Percentiles rank a stretch among this genome's conserved stretches.
Conservation (phyloP, 2,329 filamentous ascomycete genomes). For the Lasiodiplodia theobromae region DNA sequence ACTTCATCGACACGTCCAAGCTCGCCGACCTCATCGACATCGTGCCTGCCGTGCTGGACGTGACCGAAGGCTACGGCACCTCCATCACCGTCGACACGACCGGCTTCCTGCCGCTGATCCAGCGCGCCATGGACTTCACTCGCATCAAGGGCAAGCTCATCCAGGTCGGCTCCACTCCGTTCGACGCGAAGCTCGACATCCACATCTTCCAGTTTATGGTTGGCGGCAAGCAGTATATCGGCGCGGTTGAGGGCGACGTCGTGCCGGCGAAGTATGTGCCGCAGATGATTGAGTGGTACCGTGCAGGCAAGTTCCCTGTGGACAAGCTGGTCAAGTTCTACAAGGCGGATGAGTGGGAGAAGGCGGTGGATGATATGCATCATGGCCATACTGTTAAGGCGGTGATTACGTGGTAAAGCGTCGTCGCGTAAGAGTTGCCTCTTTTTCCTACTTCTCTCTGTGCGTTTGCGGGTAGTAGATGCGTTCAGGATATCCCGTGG, state of each 20-base stretch:
- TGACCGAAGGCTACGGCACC: slow-evolving; percentile 45
- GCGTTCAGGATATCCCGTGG: slow-evolving; percentile 62
- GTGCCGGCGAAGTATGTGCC: slow-evolving; percentile 52
- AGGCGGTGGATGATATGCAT: slow-evolving; percentile 54
- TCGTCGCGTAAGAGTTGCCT: not conserved
- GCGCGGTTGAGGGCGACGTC: slow-evolving; percentile 55
- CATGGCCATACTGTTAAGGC: slow-evolving; percentile 51
- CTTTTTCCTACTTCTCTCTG: not conserved
- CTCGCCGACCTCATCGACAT: slow-evolving; percentile 33
- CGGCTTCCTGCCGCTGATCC: slow-evolving; percentile 51
- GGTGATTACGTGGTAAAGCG: slow-evolving; percentile 47
- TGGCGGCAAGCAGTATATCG: slow-evolving; percentile 56
- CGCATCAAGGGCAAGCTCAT: slow-evolving; percentile 57
- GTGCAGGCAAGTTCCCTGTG: slow-evolving; percentile 56
- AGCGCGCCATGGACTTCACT: slow-evolving; percentile 51
- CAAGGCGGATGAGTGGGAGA: slow-evolving; percentile 50
- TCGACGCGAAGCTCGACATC: slow-evolving; percentile 51
- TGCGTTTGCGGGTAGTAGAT: slow-evolving; percentile 64
- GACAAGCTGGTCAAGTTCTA: slow-evolving; percentile 56
- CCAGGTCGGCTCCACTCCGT: slow-evolving; percentile 55
- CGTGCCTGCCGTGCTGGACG: slow-evolving; percentile 42
- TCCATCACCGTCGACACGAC: slow-evolving; percentile 59
- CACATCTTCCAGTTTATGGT: slow-evolving; percentile 57
- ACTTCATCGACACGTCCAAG: slow-evolving; percentile 46
- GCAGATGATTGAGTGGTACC: slow-evolving; percentile 58